Evolutionary conservation across 305 asterid genomes (phyloP).

Genomic region (Solanum hybrid): DNA sequence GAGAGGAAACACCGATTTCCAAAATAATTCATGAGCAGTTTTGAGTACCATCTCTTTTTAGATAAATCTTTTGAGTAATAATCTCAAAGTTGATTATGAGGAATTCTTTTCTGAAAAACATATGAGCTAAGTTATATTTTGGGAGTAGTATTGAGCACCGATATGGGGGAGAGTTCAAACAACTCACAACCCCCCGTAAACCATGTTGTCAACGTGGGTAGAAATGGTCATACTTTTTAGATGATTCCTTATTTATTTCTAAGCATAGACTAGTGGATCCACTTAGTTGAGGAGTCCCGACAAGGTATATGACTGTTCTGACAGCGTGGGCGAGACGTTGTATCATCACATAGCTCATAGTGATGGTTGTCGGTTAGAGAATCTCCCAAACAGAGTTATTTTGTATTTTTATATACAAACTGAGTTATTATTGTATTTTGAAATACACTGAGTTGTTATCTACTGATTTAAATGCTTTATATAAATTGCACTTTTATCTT

Average conservation of each 20-base stretch:
- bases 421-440: background rate
- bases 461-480: background rate
- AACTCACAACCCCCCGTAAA: background rate
- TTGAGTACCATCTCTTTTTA: background rate
- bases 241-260: background rate
- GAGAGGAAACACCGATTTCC: background rate
- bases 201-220: background rate
- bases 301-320: background rate
- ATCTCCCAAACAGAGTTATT: background rate
- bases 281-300: background rate
- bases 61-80: background rate
- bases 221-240: background rate
- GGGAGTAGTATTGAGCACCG: background rate
- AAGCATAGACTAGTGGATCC: background rate
- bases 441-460: background rate
- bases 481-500: too few species aligned
- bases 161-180: background rate
- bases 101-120: background rate
- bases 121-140: background rate
- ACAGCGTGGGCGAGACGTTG: background rate
- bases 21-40: background rate
- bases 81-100: background rate
- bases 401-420: background rate
- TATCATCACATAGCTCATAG: background rate
- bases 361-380: background rate